Evolutionary conservation across 441 rosid genomes (phyloP), one percentile per base, ranked within the genome.

Genomic region (Erodium trifolium): DNA sequence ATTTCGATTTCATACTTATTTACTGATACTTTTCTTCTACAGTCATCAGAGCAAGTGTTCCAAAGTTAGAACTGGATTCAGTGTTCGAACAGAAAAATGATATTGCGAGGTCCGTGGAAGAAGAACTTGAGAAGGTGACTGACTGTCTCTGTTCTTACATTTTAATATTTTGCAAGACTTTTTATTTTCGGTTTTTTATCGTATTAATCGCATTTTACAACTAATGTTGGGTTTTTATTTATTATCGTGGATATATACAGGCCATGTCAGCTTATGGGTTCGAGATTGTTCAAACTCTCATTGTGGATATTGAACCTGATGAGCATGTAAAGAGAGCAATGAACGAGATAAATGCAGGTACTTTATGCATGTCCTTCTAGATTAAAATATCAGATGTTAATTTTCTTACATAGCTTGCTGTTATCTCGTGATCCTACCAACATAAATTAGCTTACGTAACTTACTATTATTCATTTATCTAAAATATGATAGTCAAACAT

Each of bases 321-420:
- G 84, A 68, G 23, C 85, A 78, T 76, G 93, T 88, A 43, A 88
- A 86, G 74, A 75, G 81, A 5, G 93, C 93, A 41, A 82, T 86
- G 93, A 88, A 86, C 70, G 93, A 88, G 67, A 88, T 85, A 45
- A 86, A 85, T 76, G 91, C 91, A 68, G 89, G 91, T 86, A 75
- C 16, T 13, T 13, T 51, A 51, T 7, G 2, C 9, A 43, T 3
- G 37, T 18, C 66, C 59, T 47, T 13, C n/a, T 51, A 13, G 17
- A 51, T 51, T 51, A 51, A 5, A 51, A n/a, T 53, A 53, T 1
- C 14, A n/a, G 7, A n/a, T 49, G 47, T 11, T 41, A 8, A 41
- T 41, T 41, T 39, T 6, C 12, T 41, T 41, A 8, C 12, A 41
- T 11, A 41, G 12, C 47, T 11, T 41, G 47, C 47, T 41, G 47